phyloP scores from a whole-genome alignment of 164 flowering plant species.

The Vitis labrusca region DNA sequence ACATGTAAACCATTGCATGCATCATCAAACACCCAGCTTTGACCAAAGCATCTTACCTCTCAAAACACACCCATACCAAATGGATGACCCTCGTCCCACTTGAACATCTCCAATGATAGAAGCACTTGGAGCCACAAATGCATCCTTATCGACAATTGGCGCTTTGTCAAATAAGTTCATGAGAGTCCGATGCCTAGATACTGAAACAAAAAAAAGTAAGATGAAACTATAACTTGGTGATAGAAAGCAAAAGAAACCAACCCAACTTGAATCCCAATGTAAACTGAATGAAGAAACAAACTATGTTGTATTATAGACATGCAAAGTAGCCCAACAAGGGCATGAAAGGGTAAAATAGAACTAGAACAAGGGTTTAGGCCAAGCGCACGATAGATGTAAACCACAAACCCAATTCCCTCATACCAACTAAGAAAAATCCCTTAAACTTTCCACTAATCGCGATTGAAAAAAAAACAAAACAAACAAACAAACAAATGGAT shows the following conservation, averaged over 20 bases:
- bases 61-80: constrained; percentile 95
- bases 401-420: too few relatives aligned
- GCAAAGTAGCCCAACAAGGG: too few relatives aligned
- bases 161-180: constrained; percentile 90
- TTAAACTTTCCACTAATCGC: too few relatives aligned
- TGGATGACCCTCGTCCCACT: constrained; percentile 75
- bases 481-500: too few relatives aligned
- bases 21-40: not conserved
- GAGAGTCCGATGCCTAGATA: constrained; percentile 87
- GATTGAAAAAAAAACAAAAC: too few relatives aligned
- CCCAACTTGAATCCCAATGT: not conserved
- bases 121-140: constrained; percentile 94
- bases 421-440: too few relatives aligned
- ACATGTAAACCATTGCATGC: not conserved
- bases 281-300: too few relatives aligned
- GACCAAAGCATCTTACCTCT: constrained; percentile 57
- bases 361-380: not conserved
- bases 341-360: not conserved
- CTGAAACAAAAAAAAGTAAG: constrained; percentile 23
- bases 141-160: constrained; percentile 75
- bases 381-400: too few relatives aligned
- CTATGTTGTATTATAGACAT: too few relatives aligned
- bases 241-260: constrained; percentile 2
- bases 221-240: not conserved
- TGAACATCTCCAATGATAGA: constrained; percentile 85